phyloP scores from a whole-genome alignment of 257 asterid species.

The Anisodus acutangulus region DNA sequence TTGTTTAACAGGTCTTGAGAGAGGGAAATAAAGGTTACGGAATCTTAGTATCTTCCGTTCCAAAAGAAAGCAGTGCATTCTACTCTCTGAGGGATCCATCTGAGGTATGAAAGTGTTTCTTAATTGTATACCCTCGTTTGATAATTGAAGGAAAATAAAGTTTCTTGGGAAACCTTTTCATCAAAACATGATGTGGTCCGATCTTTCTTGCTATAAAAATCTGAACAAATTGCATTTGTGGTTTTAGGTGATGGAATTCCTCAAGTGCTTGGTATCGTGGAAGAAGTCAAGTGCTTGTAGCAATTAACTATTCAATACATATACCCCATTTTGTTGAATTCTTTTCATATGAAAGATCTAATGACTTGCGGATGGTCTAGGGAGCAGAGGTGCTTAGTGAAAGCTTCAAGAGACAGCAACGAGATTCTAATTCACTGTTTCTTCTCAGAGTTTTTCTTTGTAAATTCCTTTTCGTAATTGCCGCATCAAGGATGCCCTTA shows the following conservation, averaged over 20 bases:
- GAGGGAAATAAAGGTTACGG: slow-evolving; percentile 77
- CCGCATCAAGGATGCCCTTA: slow-evolving; percentile 65
- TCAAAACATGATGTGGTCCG: background rate
- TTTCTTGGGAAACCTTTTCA: background rate
- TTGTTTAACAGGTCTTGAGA: slow-evolving; percentile 61
- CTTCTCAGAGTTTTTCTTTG: slow-evolving; percentile 33
- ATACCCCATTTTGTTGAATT: slow-evolving; percentile 34
- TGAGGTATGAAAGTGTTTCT: slow-evolving; percentile 58
- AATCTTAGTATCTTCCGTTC: slow-evolving; percentile 80
- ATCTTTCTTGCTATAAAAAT: background rate
- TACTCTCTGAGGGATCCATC: slow-evolving; percentile 89
- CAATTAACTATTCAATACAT: slow-evolving; percentile 27
- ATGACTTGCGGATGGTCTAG: slow-evolving; percentile 38
- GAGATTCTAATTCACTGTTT: slow-evolving; percentile 25
- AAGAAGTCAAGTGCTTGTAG: slow-evolving; percentile 49
- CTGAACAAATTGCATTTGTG: background rate
- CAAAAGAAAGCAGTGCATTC: slow-evolving; percentile 86
- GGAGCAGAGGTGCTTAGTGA: slow-evolving; percentile 64
- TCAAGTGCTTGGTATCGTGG: slow-evolving; percentile 72
- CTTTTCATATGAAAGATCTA: slow-evolving; percentile 22
- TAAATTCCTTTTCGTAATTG: slow-evolving; percentile 28
- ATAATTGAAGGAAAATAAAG: background rate
- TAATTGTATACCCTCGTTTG: background rate
- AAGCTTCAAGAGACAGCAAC: slow-evolving; percentile 32
- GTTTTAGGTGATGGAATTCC: slow-evolving; percentile 84